Evolutionary conservation across 2,329 filamentous ascomycete genomes (phyloP).

Genomic region (Thielaviopsis euricoi): DNA sequence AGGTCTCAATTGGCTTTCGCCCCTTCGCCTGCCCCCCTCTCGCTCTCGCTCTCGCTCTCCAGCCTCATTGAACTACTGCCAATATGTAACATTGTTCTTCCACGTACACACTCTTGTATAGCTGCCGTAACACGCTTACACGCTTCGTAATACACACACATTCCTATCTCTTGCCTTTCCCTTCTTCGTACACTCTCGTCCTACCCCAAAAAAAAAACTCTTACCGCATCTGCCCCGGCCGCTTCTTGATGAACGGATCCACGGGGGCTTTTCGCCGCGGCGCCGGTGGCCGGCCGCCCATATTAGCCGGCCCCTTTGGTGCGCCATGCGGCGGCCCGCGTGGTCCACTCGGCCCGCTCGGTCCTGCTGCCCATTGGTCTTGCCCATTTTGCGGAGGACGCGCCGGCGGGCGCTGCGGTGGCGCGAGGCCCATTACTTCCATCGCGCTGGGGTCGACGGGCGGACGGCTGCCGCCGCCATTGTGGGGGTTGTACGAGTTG

Average conservation of each 20-base stretch:
- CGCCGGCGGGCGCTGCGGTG: slow-evolving; percentile 26
- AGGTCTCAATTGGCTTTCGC: not conserved
- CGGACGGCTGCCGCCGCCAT: not conserved
- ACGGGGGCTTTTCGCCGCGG: slow-evolving; percentile 25
- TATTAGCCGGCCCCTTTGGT: not conserved
- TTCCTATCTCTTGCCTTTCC: too few species aligned
- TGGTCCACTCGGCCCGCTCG: not conserved
- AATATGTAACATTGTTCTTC: too few species aligned
- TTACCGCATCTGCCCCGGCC: slow-evolving; percentile 14
- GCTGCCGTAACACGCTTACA: too few species aligned
- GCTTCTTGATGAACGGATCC: slow-evolving; percentile 29
- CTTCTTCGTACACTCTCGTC: not conserved
- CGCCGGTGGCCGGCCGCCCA: slow-evolving; percentile 2
- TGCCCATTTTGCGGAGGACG: slow-evolving; percentile 9
- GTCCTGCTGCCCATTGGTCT: slow-evolving; percentile 6
- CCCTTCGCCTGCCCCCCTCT: not conserved
- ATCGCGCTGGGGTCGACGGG: slow-evolving; percentile 33
- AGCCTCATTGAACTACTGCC: too few species aligned
- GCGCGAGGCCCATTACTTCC: slow-evolving; percentile 31
- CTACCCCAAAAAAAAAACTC: not conserved
- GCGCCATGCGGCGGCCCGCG: slow-evolving; percentile 15
- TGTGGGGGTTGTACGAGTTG: not conserved
- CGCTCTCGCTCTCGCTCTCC: not conserved
- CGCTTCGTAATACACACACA: too few species aligned
- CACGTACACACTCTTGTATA: too few species aligned